phyloP scores from a whole-genome alignment of 2,329 filamentous ascomycete genomes.

The Triangularia setosa region DNA sequence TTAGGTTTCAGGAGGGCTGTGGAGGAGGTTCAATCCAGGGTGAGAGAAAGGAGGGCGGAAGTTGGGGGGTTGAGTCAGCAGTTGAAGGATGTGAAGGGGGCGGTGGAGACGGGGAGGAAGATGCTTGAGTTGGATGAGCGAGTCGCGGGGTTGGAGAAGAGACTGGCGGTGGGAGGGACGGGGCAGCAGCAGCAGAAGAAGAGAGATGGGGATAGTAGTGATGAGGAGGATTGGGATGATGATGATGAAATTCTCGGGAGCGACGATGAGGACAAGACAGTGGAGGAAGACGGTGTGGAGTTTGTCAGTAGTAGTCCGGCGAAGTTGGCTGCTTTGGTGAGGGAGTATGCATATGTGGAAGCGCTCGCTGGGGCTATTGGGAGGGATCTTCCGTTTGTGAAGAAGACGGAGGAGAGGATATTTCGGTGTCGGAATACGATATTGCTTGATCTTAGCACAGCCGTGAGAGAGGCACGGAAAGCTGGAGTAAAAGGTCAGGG shows the following conservation, averaged over 20 bases:
- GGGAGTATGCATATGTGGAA: constrained; percentile 42
- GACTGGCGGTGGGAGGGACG: constrained; percentile 50
- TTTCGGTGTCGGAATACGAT: constrained; percentile 53
- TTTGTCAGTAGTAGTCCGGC: constrained; percentile 44
- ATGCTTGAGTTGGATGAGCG: constrained; percentile 66
- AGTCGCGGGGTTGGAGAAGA: constrained; percentile 59
- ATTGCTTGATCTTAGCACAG: constrained; percentile 51
- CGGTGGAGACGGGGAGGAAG: constrained; percentile 58
- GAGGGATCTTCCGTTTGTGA: constrained; percentile 46
- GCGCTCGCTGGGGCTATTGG: constrained; percentile 43
- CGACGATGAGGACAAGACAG: constrained; percentile 32
- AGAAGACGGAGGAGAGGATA: constrained; percentile 50
- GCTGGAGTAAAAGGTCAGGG: constrained; percentile 41
- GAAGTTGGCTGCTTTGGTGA: constrained; percentile 44
- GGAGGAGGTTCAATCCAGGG: constrained; percentile 64
- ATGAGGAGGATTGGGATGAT: constrained; percentile 27
- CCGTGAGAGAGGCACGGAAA: constrained; percentile 41
- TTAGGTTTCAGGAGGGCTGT: constrained; percentile 82
- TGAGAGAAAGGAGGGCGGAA: constrained; percentile 54
- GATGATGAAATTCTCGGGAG: constrained; percentile 31
- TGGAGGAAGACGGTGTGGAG: constrained; percentile 30
- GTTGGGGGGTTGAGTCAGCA: constrained; percentile 41
- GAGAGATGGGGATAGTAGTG: constrained; percentile 29
- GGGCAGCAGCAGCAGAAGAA: constrained; percentile 25
- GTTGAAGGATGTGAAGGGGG: constrained; percentile 57